Percentiles rank a stretch among this genome's conserved stretches.
Evolutionary conservation across 257 asterid genomes (phyloP).

Genomic region (Nicotiana tomentosiformis): DNA sequence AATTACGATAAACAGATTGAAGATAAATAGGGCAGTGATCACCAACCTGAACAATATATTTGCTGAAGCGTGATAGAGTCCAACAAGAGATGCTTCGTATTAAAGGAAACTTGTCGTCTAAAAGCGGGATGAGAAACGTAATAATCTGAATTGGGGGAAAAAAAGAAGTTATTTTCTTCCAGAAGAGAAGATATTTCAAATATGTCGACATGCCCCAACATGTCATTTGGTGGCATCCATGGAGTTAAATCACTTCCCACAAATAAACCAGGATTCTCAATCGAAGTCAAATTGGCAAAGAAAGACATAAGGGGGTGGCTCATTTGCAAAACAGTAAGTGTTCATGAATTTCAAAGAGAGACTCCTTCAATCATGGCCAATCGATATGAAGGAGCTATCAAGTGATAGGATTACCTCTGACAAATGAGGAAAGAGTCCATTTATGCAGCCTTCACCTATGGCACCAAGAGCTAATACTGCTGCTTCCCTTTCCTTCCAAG

Average conservation of each 20-base stretch:
- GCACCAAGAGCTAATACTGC: constrained; percentile 98
- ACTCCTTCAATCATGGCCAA: background rate
- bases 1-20: background rate
- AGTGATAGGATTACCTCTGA: constrained; percentile 47
- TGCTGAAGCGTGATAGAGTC: constrained; percentile 98
- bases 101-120: constrained; percentile 93
- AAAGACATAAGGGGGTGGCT: background rate
- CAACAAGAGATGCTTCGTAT: constrained; percentile 98
- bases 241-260: background rate
- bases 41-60: constrained; percentile 83
- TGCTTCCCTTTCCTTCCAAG: constrained; percentile 99
- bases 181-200: background rate
- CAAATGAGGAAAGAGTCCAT: constrained; percentile 89
- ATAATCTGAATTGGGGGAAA: constrained; percentile 52
- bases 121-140: constrained; percentile 76
- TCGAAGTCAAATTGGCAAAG: background rate
- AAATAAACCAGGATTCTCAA: background rate
- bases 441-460: constrained; percentile 93
- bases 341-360: background rate
- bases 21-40: background rate
- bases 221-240: background rate
- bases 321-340: background rate
- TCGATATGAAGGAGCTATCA: background rate
- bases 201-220: background rate
- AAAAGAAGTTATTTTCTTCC: background rate